Conservation (phyloP, 2,329 filamentous ascomycete species). For the Monilinia polystroma region DNA sequence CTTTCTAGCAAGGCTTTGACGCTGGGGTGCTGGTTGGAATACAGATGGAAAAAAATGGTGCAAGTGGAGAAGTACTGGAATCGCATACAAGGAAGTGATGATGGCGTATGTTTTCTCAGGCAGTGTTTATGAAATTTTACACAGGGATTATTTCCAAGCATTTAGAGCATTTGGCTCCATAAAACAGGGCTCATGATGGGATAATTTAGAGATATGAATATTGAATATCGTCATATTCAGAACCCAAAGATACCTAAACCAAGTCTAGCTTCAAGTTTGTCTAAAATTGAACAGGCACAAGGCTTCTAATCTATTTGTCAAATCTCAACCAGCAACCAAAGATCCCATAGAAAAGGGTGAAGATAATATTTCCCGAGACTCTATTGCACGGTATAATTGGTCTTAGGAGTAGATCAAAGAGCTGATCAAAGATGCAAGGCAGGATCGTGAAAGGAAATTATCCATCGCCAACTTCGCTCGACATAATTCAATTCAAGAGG, state of each 20-base stretch:
- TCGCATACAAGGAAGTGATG: conserved; percentile 1
- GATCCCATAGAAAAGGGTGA: conserved; percentile 24
- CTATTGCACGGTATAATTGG: too few species aligned
- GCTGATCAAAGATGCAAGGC: conserved; percentile 4
- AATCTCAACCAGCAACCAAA: not conserved
- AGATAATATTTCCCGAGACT: not conserved
- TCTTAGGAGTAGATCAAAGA: too few species aligned
- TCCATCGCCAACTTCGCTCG: conserved; percentile 22
- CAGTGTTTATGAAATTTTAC: conserved; percentile 7
- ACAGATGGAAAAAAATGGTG: not conserved
- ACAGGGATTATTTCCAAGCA: conserved; percentile 2
- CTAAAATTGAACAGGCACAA: conserved; percentile 7
- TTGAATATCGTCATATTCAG: not conserved
- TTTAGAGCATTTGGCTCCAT: not conserved
- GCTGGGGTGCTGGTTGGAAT: conserved; percentile 11
- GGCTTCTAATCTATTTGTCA: conserved; percentile 4
- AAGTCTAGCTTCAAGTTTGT: conserved; percentile 9
- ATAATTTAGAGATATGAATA: not conserved
- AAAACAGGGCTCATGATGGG: conserved; percentile 16
- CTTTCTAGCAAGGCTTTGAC: not conserved
- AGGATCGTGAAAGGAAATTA: conserved; percentile 16
- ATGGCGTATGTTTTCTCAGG: conserved; percentile 4
- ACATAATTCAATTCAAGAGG: conserved; percentile 6
- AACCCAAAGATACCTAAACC: conserved; percentile 8
- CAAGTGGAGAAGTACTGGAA: conserved; percentile 8